Conservation (phyloP, 1,284 basidiomycete genomes). For the Sphaerobolus stellatus region DNA sequence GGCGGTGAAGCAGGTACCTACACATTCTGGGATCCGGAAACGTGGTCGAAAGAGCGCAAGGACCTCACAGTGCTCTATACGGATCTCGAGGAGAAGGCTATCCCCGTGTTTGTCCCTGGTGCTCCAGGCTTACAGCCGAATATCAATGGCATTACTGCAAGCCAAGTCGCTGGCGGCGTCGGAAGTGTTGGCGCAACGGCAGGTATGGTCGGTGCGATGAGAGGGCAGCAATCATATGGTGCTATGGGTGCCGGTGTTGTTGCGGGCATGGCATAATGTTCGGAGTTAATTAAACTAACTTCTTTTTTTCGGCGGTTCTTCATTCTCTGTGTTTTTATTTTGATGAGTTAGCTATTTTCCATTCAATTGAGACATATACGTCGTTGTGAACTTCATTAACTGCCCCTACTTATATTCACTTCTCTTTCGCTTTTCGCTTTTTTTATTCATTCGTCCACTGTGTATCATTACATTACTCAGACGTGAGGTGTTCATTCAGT, state of each 20-base stretch:
- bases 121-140: conserved; percentile 7
- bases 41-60: conserved; percentile 84
- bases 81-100: conserved; percentile 82
- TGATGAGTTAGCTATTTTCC: neutral
- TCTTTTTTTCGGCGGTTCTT: neutral
- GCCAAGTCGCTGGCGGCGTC: neutral
- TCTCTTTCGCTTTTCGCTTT: neutral
- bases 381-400: neutral
- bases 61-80: conserved; percentile 86
- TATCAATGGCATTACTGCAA: too few species aligned
- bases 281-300: neutral
- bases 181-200: neutral
- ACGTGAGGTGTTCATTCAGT: too few species aligned
- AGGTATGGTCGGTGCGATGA: neutral
- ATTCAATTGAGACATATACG: neutral
- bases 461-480: conserved; percentile 10
- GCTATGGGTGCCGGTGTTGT: conserved; percentile 5
- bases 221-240: neutral
- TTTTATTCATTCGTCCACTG: neutral
- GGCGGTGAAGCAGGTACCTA: conserved; percentile 88
- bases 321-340: neutral
- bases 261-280: conserved; percentile 12
- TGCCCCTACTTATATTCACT: neutral
- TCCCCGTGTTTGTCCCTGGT: conserved; percentile 58
- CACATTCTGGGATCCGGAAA: conserved; percentile 89